These are phyloP conservation scores for Naumovozyma dairenensis DNA, from an alignment of 805 yeast genomes.

Conservation along the genomic window DNA sequence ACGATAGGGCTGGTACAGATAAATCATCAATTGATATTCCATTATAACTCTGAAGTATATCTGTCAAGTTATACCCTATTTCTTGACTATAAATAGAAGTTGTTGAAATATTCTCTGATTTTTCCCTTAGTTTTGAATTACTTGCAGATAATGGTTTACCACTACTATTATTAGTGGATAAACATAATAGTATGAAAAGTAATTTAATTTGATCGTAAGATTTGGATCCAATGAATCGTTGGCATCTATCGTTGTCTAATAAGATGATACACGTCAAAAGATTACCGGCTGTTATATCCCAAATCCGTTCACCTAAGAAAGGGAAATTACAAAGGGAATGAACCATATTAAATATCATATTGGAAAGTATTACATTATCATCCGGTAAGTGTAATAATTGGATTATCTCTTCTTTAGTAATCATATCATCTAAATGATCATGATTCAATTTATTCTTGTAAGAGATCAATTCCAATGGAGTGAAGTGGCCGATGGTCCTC, in stretches of 20 bases:
- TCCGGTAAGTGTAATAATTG: constrained; percentile 31
- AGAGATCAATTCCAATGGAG: constrained; percentile 17
- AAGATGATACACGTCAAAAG: constrained; percentile 36
- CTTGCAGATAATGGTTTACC: neutral
- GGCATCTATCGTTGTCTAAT: constrained; percentile 36
- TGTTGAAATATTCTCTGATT: no score
- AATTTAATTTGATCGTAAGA: constrained; percentile 36
- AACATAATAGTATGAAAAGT: constrained; percentile 39
- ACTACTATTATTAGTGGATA: constrained; percentile 6
- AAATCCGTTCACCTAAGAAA: constrained; percentile 30
- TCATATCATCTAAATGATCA: constrained; percentile 14
- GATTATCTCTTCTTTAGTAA: constrained; percentile 24
- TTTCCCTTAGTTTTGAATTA: neutral
- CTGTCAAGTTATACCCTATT: constrained; percentile 7
- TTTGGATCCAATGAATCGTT: constrained; percentile 27
- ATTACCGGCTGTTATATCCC: constrained; percentile 31
- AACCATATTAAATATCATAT: constrained; percentile 33
- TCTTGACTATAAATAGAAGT: no score
- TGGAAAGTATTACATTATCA: constrained; percentile 23
- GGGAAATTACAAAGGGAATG: constrained; percentile 42
- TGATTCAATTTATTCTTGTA: constrained; percentile 14
- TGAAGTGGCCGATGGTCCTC: constrained; percentile 13
- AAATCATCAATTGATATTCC: constrained; percentile 32
- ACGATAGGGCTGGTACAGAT: constrained; percentile 31
- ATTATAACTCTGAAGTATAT: constrained; percentile 35